Percentiles rank a stretch among this genome's conserved stretches.
These are phyloP conservation scores for Serendipita sp. DNA, from an alignment of 1,284 basidiomycete species.

Conservation along the genomic window DNA sequence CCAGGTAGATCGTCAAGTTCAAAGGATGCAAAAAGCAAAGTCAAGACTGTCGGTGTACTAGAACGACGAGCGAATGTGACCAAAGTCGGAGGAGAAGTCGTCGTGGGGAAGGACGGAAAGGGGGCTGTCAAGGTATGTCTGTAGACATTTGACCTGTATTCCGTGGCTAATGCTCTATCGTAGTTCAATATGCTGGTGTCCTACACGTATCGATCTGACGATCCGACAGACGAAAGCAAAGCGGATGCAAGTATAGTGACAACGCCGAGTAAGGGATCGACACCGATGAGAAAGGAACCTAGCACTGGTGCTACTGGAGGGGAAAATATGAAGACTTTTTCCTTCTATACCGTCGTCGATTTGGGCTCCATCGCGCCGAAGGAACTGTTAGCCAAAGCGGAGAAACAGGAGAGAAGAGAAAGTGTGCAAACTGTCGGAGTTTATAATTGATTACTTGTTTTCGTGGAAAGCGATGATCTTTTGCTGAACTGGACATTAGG, in stretches of 20 bases:
- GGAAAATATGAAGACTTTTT: conserved; percentile 68
- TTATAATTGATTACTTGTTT: not conserved
- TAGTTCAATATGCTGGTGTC: conserved; percentile 87
- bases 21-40: conserved; percentile 32
- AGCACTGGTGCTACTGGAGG: conserved; percentile 26
- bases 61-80: conserved; percentile 80
- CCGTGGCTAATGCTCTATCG: conserved; percentile 10
- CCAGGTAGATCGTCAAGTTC: conserved; percentile 17
- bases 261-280: not conserved
- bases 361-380: conserved; percentile 43
- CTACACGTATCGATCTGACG: conserved; percentile 84
- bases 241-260: conserved; percentile 36
- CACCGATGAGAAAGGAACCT: conserved; percentile 8
- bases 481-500: no score
- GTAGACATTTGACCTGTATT: conserved; percentile 9
- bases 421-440: not conserved
- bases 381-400: not conserved
- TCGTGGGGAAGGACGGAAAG: conserved; percentile 57
- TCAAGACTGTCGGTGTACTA: conserved; percentile 61
- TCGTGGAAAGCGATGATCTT: not conserved
- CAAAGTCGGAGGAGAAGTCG: conserved; percentile 68
- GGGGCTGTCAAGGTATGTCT: conserved; percentile 57
- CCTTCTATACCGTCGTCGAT: conserved; percentile 71
- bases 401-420: conserved; percentile 2
- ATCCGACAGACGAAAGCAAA: conserved; percentile 49